Conservation (phyloP, 805 yeast species). For the Grigorovia transvaalensis region DNA sequence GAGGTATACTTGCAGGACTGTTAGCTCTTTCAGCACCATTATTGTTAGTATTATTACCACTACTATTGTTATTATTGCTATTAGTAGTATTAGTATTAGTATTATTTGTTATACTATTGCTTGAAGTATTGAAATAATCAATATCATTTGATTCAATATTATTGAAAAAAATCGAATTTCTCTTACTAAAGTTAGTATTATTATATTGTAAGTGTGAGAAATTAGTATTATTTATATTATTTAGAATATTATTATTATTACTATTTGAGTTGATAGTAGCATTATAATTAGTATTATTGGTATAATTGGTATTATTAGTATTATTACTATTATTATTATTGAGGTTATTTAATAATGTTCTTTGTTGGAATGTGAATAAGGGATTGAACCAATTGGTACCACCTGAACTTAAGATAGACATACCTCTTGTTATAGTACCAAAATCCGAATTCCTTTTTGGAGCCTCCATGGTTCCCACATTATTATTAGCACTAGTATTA, state of each 20-base stretch:
- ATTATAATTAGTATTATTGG: no score
- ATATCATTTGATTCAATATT: slow-evolving; percentile 17
- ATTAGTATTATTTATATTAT: background rate
- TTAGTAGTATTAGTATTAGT: background rate
- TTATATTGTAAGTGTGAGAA: background rate
- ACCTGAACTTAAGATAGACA: background rate
- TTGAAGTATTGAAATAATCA: slow-evolving; percentile 10
- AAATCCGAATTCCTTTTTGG: background rate
- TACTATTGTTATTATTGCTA: background rate
- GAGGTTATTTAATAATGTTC: background rate
- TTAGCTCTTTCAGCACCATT: background rate
- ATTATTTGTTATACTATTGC: background rate
- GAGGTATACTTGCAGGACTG: background rate
- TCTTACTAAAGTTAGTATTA: slow-evolving; percentile 5
- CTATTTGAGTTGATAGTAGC: slow-evolving; percentile 11
- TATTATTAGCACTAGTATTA: background rate
- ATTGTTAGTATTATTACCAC: background rate
- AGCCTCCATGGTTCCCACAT: background rate
- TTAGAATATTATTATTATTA: slow-evolving; percentile 4
- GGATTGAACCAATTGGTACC: background rate
- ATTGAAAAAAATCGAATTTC: slow-evolving; percentile 19
- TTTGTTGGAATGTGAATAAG: background rate
- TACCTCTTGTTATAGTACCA: background rate
- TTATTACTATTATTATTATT: slow-evolving; percentile 29
- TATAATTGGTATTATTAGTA: background rate